Conservation (phyloP, 257 asterid species). For the Solanum dulcamara region DNA sequence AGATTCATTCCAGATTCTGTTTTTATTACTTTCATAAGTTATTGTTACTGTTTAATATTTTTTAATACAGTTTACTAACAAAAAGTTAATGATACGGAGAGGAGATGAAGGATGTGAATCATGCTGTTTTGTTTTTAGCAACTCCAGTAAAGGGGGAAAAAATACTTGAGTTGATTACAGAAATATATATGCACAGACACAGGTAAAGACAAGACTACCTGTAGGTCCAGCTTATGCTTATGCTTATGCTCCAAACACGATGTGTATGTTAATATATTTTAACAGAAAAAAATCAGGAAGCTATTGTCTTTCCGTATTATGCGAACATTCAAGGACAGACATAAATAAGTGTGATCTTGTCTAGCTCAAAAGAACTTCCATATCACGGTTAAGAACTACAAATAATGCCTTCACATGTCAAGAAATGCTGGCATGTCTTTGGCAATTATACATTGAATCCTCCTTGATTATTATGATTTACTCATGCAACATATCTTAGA, state of each 20-base stretch:
- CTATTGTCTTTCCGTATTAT: background rate
- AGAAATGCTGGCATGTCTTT: background rate
- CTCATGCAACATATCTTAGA: background rate
- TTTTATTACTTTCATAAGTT: too few relatives aligned
- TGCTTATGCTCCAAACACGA: background rate
- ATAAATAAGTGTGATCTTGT: background rate
- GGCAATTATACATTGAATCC: background rate
- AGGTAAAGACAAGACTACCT: slow-evolving; percentile 22
- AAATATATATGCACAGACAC: too few relatives aligned
- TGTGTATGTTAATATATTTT: background rate
- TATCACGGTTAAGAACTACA: background rate
- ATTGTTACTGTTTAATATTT: too few relatives aligned
- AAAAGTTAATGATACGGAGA: background rate
- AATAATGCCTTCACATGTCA: background rate
- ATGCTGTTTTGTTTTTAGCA: too few relatives aligned
- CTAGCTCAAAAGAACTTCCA: background rate
- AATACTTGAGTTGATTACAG: too few relatives aligned
- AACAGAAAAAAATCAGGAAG: background rate
- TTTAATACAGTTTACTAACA: too few relatives aligned
- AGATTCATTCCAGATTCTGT: too few relatives aligned
- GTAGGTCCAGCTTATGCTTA: slow-evolving; percentile 77
- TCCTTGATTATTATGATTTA: background rate
- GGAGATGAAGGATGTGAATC: background rate
- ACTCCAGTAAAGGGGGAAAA: too few relatives aligned
- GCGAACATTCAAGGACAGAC: background rate